These are phyloP conservation scores for Endoconidiophora polonica DNA, from an alignment of 2,329 filamentous ascomycete species.

Conservation along the genomic window DNA sequence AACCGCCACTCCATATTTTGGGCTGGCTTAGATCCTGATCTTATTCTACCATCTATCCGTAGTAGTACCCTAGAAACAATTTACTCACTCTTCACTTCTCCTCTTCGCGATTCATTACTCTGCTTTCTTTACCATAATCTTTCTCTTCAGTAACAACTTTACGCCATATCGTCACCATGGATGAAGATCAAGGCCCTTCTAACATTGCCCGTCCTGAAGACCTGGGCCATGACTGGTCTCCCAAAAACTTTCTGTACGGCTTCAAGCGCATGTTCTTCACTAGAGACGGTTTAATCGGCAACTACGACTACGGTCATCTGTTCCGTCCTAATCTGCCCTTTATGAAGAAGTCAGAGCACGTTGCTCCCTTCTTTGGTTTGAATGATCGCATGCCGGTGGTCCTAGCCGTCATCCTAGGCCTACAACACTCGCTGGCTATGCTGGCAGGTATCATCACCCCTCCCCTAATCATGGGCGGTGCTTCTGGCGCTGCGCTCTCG, in stretches of 20 bases:
- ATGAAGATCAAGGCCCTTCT: slow-evolving; percentile 37
- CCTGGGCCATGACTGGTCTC: slow-evolving; percentile 17
- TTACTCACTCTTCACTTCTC: not conserved
- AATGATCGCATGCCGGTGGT: slow-evolving; percentile 63
- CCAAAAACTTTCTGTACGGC: slow-evolving; percentile 14
- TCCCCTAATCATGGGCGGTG: slow-evolving; percentile 51
- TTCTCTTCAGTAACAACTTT: not conserved
- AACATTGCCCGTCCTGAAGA: slow-evolving; percentile 28
- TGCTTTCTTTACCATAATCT: not conserved
- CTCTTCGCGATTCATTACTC: not conserved
- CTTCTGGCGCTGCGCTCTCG: slow-evolving; percentile 46
- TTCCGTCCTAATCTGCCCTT: slow-evolving; percentile 75
- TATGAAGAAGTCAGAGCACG: slow-evolving; percentile 41
- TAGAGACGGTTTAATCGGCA: slow-evolving; percentile 59
- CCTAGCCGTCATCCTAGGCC: slow-evolving; percentile 55
- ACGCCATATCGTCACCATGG: slow-evolving; percentile 24
- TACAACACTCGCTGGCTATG: slow-evolving; percentile 70
- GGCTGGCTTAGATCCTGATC: not conserved
- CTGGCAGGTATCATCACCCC: slow-evolving; percentile 60
- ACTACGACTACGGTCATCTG: slow-evolving; percentile 81
- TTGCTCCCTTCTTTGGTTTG: slow-evolving; percentile 72
- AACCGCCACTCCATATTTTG: not conserved
- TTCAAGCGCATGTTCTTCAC: slow-evolving; percentile 30
- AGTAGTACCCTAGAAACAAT: no score
- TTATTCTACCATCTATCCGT: not conserved